Conservation (phyloP, 164 flowering plant genomes). For the Vitis rotundifolia region DNA sequence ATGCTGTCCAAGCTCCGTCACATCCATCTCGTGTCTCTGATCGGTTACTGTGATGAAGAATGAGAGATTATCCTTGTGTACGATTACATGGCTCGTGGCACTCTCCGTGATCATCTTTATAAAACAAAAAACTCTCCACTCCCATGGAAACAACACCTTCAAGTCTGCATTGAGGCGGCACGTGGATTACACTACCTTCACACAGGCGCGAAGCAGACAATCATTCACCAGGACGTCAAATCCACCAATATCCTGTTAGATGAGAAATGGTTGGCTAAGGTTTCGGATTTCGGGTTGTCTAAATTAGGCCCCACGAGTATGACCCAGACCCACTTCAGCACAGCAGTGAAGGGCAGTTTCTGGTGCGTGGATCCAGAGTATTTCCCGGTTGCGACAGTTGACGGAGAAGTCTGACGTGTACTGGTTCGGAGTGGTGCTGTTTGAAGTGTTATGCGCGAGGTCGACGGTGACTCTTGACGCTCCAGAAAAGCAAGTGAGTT, state of each 20-base stretch:
- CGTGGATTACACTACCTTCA: slow-evolving; percentile 37
- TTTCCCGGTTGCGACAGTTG: slow-evolving; percentile 6
- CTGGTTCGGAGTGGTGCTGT: slow-evolving; percentile 38
- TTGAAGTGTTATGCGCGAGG: slow-evolving; percentile 31
- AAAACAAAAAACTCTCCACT: slow-evolving; percentile 20
- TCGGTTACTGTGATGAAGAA: slow-evolving; percentile 33
- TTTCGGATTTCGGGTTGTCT: slow-evolving; percentile 41
- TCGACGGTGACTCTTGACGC: not conserved
- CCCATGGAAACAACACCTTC: slow-evolving; percentile 33
- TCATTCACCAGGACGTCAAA: slow-evolving; percentile 41
- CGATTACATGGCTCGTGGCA: slow-evolving; percentile 29
- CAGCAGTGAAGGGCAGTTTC: slow-evolving; percentile 26
- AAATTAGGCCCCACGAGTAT: slow-evolving; percentile 14
- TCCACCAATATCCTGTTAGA: slow-evolving; percentile 36
- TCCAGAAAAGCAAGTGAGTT: slow-evolving; percentile 13
- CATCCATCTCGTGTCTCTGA: slow-evolving; percentile 33
- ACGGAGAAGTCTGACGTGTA: slow-evolving; percentile 36
- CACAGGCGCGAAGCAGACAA: slow-evolving; percentile 24
- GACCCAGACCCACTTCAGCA: slow-evolving; percentile 22
- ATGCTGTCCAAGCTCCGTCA: slow-evolving; percentile 31
- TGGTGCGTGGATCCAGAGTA: slow-evolving; percentile 38
- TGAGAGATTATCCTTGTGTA: slow-evolving; percentile 36
- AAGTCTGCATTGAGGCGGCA: slow-evolving; percentile 38
- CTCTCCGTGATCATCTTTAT: slow-evolving; percentile 34
- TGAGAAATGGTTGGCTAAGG: slow-evolving; percentile 37